Base-by-base conservation (phyloP, 805 yeast species). In the Pachysolen tannophilus region DNA sequence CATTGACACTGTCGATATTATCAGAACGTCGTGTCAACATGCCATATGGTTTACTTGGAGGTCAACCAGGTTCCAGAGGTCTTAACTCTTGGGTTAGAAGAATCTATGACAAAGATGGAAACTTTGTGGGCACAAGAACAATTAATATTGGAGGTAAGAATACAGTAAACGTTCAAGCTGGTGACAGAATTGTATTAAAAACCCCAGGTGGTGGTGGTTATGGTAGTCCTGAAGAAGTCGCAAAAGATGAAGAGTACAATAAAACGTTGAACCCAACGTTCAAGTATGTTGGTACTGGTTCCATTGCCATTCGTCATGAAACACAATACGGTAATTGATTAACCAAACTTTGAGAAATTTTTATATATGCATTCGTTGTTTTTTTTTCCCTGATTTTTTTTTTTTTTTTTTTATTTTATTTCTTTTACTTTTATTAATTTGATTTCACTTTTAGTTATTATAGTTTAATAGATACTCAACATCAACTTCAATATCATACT, bases 181-280 rank as follows among this genome's bases (percentile, higher is more conserved):
- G 92, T 3, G 94, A 85, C 46, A 63, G 82, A 33, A 53, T 84
- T 25, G 55, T 77, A 6, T 74, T 85, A 25, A 55, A 63, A 46
- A 83, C 94, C 0, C 94, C 95, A 2, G 95, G 95, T 29, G 94
- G 92, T 21, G 94, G 92, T 29, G 94, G 87, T 0, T 83, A 66
- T 54, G 94, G 94, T 24, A 34, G 30, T 10, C 41, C 40, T n/a
- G 45, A 31, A 8, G 30, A 33, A 3, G 31, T 34, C 16, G 17
- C 37, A 4, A 18, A 14, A 24, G 33, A 25, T 9, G 20, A 34
- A 8, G 14, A 30, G 25, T 30, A 32, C 34, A 46, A 42, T 30
- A 39, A 18, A 32, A 26, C 23, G n/a, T 24, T 39, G 31, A 40
- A 42, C 33, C 39, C 31, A 19, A 39, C 28, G 31, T 39, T 34